Percentiles rank a stretch among this genome's conserved stretches.
These are phyloP conservation scores for Aspergillus sp. DNA, from an alignment of 2,329 filamentous ascomycete species.

Conservation along the genomic window DNA sequence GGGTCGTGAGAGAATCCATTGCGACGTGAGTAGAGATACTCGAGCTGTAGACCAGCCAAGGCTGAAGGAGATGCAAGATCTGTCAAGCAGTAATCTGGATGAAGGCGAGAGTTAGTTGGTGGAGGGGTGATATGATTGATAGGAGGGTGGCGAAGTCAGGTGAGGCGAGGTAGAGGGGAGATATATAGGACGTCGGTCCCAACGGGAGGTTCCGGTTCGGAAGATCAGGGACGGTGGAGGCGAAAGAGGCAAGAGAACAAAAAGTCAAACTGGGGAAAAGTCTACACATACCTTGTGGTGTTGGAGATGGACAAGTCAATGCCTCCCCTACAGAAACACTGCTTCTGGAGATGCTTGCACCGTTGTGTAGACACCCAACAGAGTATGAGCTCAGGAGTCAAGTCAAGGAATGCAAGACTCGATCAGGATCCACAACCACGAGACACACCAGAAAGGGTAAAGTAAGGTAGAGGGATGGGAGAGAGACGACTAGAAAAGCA, in stretches of 20 bases:
- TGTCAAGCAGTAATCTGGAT: constrained; percentile 27
- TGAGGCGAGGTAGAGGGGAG: constrained; percentile 18
- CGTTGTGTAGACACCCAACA: constrained; percentile 7
- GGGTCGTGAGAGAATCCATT: constrained; percentile 90
- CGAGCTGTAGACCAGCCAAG: constrained; percentile 24
- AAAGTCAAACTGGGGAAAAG: constrained; percentile 10
- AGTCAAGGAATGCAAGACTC: constrained; percentile 6
- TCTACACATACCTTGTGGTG: constrained; percentile 52
- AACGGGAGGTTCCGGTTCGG: not conserved
- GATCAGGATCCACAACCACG: constrained; percentile 5
- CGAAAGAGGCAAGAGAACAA: not conserved
- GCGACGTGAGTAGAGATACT: constrained; percentile 38
- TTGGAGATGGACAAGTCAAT: constrained; percentile 97
- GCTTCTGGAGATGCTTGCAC: constrained; percentile 11
- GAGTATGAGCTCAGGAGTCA: constrained; percentile 8
- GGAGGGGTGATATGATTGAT: constrained; percentile 4
- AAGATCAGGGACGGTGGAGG: not conserved
- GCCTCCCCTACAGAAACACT: constrained; percentile 68
- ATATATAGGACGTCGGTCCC: constrained; percentile 7
- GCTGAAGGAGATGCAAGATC: constrained; percentile 19
- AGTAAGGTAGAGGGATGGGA: constrained; percentile 10
- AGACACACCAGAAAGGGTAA: constrained; percentile 11
- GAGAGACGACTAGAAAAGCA: constrained; percentile 31
- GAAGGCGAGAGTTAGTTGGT: constrained; percentile 7
- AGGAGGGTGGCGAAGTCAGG: not conserved